phyloP scores from a whole-genome alignment of 2,329 filamentous ascomycete species.

The Exserohilum rostratum region DNA sequence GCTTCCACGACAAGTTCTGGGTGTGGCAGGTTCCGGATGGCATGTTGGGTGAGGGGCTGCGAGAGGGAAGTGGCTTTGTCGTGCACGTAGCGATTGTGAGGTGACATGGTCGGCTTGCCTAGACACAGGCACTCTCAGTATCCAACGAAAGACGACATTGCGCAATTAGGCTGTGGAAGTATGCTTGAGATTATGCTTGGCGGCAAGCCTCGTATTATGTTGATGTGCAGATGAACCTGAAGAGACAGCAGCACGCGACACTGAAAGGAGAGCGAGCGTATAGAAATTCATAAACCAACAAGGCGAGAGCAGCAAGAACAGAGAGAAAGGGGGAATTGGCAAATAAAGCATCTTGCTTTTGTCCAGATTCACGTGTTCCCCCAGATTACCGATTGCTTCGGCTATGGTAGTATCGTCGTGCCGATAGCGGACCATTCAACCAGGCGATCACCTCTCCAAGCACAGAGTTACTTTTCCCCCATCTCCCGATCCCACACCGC shows the following conservation, averaged over 20 bases:
- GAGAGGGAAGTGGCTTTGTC: conserved; percentile 74
- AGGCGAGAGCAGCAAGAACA: neutral
- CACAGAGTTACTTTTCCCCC: neutral
- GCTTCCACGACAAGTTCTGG: conserved; percentile 69
- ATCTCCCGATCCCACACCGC: neutral
- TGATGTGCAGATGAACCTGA: neutral
- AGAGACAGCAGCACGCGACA: too few species aligned
- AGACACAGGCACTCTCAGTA: neutral
- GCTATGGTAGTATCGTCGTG: neutral
- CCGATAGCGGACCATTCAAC: conserved; percentile 2
- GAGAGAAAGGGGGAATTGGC: neutral
- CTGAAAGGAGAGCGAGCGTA: neutral
- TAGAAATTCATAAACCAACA: neutral
- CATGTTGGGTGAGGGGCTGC: conserved; percentile 64
- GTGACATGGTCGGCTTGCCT: too few species aligned
- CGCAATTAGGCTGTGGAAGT: neutral
- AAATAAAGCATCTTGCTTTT: neutral
- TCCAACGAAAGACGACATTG: neutral
- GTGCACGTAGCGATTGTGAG: conserved; percentile 70
- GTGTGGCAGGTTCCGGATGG: conserved; percentile 78
- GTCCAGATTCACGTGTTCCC: neutral
- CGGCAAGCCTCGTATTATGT: neutral
- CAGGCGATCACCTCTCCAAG: neutral
- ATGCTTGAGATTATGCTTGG: neutral
- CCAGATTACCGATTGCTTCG: neutral